A percentile compares a stretch with the other conserved stretches of the same genome.
Evolutionary conservation across 139 green algal species (phyloP).

Genomic region (Picochlorum sp.): DNA sequence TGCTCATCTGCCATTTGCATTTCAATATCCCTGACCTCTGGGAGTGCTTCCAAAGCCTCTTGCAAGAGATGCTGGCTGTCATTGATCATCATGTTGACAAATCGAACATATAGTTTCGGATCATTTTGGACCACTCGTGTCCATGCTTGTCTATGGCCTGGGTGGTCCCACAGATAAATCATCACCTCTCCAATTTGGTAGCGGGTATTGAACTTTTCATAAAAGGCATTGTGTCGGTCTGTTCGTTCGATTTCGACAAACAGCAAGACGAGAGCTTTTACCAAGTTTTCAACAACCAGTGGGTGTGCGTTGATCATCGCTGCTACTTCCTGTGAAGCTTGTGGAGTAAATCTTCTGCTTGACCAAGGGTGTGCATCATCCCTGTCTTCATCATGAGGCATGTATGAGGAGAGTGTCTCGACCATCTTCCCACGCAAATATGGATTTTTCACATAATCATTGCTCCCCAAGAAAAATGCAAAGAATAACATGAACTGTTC

Average conservation of each 20-base stretch:
- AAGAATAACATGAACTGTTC: conserved; percentile 63
- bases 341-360: not conserved
- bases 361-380: not conserved
- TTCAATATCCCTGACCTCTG: conserved; percentile 60
- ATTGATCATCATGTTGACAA: conserved; percentile 90
- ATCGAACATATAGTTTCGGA: conserved; percentile 45
- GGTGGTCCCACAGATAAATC: conserved; percentile 65
- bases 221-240: conserved; percentile 70
- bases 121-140: conserved; percentile 15
- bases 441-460: conserved; percentile 65
- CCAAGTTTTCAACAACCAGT: conserved; percentile 62
- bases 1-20: conserved; percentile 29
- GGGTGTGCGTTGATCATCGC: conserved; percentile 77
- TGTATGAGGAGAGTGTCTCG: conserved; percentile 52
- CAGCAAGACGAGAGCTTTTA: conserved; percentile 67
- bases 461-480: conserved; percentile 55
- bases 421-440: conserved; percentile 78
- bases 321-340: conserved; percentile 21
- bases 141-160: conserved; percentile 27
- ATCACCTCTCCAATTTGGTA: conserved; percentile 76
- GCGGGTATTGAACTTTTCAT: conserved; percentile 89
- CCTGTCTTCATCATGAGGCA: conserved; percentile 14
- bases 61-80: conserved; percentile 87
- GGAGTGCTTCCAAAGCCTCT: conserved; percentile 75
- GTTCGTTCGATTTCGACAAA: conserved; percentile 82